phyloP scores from a whole-genome alignment of 1,284 basidiomycete genomes.

The Pisolithus thermaeus region DNA sequence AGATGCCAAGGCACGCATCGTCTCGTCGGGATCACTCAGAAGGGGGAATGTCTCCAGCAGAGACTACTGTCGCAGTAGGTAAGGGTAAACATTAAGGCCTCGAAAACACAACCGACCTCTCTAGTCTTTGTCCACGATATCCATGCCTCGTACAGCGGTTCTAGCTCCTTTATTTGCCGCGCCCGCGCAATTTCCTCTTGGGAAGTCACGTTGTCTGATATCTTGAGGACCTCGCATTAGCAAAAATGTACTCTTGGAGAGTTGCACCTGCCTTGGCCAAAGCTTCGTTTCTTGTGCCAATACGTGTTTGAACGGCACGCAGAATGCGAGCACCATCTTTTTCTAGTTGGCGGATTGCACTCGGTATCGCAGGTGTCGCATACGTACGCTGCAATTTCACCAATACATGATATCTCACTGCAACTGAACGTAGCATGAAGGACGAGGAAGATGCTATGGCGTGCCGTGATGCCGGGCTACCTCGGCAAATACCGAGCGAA shows the following conservation, averaged over 20 bases:
- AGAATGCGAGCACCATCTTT: conserved; percentile 29
- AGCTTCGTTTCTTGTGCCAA: conserved; percentile 24
- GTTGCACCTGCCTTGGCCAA: conserved; percentile 22
- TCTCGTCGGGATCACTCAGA: conserved; percentile 70
- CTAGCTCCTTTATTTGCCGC: conserved; percentile 46
- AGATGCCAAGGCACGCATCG: conserved; percentile 70
- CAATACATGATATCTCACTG: conserved; percentile 5
- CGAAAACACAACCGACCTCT: conserved; percentile 31
- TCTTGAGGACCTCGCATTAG: conserved; percentile 13
- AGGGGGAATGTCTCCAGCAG: conserved; percentile 59
- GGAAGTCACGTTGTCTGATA: conserved; percentile 29
- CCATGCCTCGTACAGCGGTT: conserved; percentile 49
- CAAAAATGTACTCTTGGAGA: no score
- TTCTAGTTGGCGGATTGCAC: conserved; percentile 24
- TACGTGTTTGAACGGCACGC: conserved; percentile 27
- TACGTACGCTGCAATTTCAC: conserved; percentile 8
- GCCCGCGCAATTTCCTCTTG: conserved; percentile 38
- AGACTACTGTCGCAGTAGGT: conserved; percentile 42
- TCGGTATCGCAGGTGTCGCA: conserved; percentile 8
- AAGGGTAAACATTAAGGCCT: not conserved
- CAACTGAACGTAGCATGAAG: not conserved
- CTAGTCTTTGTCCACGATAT: conserved; percentile 38
- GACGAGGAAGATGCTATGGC: not conserved
- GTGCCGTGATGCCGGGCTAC: not conserved
- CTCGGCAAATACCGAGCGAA: not conserved